These are phyloP conservation scores for Pythium periplocum DNA, from an alignment of 352 stramenopile genomes.

Conservation along the genomic window DNA sequence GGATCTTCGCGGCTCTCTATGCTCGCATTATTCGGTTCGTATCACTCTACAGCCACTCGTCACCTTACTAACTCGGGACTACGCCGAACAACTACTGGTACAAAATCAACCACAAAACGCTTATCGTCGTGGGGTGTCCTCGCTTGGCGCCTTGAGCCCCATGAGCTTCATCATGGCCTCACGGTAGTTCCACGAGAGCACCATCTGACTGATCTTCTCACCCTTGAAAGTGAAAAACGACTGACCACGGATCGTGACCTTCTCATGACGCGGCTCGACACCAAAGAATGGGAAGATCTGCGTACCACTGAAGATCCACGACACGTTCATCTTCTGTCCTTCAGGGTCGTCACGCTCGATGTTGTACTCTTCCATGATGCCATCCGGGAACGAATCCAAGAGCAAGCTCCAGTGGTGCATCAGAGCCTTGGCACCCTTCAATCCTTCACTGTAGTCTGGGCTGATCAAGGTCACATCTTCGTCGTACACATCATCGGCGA, in stretches of 20 bases:
- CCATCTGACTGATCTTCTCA: constrained; percentile 64
- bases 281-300: constrained; percentile 75
- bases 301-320: constrained; percentile 74
- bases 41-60: no score
- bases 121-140: constrained; percentile 15
- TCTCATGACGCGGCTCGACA: constrained; percentile 65
- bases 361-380: constrained; percentile 81
- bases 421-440: constrained; percentile 60
- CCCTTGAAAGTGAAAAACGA: constrained; percentile 77
- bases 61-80: no score
- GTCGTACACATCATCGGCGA: constrained; percentile 71
- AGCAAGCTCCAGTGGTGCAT: constrained; percentile 69
- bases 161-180: constrained; percentile 73
- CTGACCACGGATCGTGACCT: constrained; percentile 71
- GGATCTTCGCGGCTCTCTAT: no score
- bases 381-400: constrained; percentile 69
- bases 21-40: no score
- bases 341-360: constrained; percentile 55
- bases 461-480: constrained; percentile 63
- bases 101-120: not conserved
- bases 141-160: constrained; percentile 33
- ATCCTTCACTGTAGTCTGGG: constrained; percentile 53
- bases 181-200: constrained; percentile 71
- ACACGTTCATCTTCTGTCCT: constrained; percentile 63
- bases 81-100: no score